Evolutionary conservation across 148 eudicot species (phyloP).

Genomic region (Diospyros kaki): DNA sequence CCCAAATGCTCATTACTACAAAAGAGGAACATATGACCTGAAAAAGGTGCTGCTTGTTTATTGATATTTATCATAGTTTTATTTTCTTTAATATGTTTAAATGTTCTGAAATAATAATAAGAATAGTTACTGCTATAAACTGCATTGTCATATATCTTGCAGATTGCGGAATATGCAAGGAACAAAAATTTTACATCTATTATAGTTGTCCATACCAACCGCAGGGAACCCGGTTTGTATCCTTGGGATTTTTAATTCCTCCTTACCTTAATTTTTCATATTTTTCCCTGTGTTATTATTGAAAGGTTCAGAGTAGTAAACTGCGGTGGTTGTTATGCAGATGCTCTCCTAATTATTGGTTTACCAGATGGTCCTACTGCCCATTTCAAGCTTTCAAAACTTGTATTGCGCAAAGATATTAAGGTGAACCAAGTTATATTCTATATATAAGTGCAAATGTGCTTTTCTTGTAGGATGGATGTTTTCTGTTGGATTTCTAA

Average conservation of each 20-base stretch:
- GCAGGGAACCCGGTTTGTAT: conserved; percentile 82
- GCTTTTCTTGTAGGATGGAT: neutral
- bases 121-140: conserved; percentile 1
- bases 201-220: conserved; percentile 84
- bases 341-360: conserved; percentile 75
- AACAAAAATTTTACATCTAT: conserved; percentile 81
- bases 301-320: neutral
- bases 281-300: neutral
- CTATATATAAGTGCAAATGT: too few relatives aligned
- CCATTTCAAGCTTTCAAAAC: conserved; percentile 86
- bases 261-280: neutral
- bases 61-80: neutral
- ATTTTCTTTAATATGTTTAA: too few relatives aligned
- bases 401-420: conserved; percentile 82
- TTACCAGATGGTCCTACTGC: conserved; percentile 98
- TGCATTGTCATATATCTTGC: conserved; percentile 13
- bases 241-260: neutral
- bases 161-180: conserved; percentile 84
- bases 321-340: conserved; percentile 31
- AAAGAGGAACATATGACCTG: conserved; percentile 77
- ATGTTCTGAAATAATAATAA: too few relatives aligned
- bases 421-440: conserved; percentile 39
- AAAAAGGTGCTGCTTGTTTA: conserved; percentile 5
- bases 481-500: neutral
- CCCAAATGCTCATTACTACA: conserved; percentile 76